A percentile compares a stretch with the other conserved stretches of the same genome.
Conservation (phyloP, 345 rosid genomes). For the Cardamine resedifolia region DNA sequence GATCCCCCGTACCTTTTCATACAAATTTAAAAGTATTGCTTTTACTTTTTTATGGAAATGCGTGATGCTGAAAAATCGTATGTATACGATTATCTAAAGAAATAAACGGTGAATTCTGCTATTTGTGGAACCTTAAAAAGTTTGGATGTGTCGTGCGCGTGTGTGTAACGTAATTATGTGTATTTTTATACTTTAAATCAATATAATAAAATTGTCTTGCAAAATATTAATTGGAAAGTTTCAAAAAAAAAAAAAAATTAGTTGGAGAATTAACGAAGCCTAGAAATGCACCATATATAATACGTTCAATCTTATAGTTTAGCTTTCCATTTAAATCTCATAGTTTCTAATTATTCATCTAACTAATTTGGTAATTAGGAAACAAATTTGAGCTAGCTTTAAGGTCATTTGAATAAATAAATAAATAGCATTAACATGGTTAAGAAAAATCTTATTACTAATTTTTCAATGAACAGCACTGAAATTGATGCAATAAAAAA, state of each 20-base stretch:
- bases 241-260: too few relatives aligned
- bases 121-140: conserved; percentile 1
- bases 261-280: not conserved
- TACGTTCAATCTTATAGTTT: not conserved
- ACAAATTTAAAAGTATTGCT: not conserved
- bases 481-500: conserved; percentile 43
- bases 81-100: not conserved
- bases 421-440: not conserved
- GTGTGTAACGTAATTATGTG: not conserved
- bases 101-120: not conserved
- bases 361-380: conserved; percentile 3
- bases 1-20: not conserved
- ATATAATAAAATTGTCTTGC: not conserved
- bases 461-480: conserved; percentile 26
- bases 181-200: not conserved
- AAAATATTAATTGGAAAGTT: not conserved
- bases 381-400: not conserved
- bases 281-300: not conserved
- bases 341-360: not conserved
- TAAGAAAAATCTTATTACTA: not conserved
- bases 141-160: not conserved
- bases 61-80: not conserved
- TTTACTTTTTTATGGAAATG: conserved; percentile 1
- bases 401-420: conserved; percentile 6
- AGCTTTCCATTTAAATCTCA: not conserved